phyloP scores from a whole-genome alignment of 257 asterid species.

The Haberlea rhodopensis region DNA sequence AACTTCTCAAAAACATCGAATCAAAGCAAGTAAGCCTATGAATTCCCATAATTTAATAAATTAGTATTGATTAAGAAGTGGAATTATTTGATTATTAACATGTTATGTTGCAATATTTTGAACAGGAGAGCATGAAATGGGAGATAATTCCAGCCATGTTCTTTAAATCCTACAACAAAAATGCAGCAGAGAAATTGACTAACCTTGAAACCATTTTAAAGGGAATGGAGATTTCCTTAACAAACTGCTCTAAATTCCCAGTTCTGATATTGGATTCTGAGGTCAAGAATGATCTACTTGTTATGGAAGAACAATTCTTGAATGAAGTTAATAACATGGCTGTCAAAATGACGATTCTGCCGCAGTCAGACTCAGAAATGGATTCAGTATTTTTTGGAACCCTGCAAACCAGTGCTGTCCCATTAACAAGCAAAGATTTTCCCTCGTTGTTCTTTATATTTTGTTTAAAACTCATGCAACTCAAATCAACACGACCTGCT shows the following conservation, averaged over 20 bases:
- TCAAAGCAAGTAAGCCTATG: slow-evolving; percentile 62
- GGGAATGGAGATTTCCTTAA: slow-evolving; percentile 70
- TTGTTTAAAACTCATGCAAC: slow-evolving; percentile 57
- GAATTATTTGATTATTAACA: slow-evolving; percentile 4
- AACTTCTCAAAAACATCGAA: slow-evolving; percentile 51
- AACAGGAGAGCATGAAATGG: slow-evolving; percentile 84
- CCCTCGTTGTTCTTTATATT: slow-evolving; percentile 69
- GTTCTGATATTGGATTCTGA: slow-evolving; percentile 27
- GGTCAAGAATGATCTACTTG: slow-evolving; percentile 34
- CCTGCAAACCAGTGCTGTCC: background rate
- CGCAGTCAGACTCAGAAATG: background rate
- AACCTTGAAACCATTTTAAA: slow-evolving; percentile 54
- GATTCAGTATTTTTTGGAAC: background rate
- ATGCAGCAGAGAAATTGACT: slow-evolving; percentile 49
- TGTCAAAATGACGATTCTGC: background rate
- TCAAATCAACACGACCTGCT: slow-evolving; percentile 20
- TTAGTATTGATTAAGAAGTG: background rate
- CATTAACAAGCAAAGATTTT: slow-evolving; percentile 33
- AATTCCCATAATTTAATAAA: background rate
- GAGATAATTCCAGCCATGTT: slow-evolving; percentile 52
- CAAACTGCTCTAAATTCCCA: slow-evolving; percentile 42
- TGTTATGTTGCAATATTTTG: background rate
- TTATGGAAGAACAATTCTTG: slow-evolving; percentile 25
- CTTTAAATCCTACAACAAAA: slow-evolving; percentile 43
- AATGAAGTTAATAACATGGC: background rate